Percentiles rank a stretch among this genome's conserved stretches.
Conservation (phyloP, 2,329 filamentous ascomycete species). For the Triangularia setosa region DNA sequence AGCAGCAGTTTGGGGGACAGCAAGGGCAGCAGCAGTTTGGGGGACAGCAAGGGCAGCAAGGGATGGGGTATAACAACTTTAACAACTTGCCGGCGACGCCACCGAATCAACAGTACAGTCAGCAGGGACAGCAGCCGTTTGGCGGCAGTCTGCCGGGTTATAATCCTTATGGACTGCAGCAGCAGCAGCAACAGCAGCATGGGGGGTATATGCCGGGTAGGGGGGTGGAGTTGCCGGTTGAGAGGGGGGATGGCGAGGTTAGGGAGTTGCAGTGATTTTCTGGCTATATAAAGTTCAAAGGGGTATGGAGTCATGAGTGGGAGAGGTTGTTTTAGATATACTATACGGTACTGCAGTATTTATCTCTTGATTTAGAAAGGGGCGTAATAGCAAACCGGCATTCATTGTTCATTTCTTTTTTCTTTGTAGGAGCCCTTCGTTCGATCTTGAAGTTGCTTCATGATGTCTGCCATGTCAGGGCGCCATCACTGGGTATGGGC, state of each 20-base stretch:
- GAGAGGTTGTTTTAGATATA: neutral
- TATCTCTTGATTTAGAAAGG: too few species aligned
- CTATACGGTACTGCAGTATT: too few species aligned
- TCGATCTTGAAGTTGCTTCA: too few species aligned
- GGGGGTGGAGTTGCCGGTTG: slow-evolving; percentile 31
- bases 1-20: neutral
- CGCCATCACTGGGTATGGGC: too few species aligned
- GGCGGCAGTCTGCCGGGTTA: neutral
- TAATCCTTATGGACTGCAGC: neutral
- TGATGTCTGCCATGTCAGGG: too few species aligned
- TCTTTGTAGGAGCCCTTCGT: too few species aligned
- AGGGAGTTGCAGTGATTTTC: slow-evolving; percentile 27
- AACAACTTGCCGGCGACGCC: slow-evolving; percentile 5
- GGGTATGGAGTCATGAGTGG: neutral
- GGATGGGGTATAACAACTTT: neutral
- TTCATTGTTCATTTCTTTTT: too few species aligned
- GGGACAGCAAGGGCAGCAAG: neutral
- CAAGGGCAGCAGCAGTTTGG: too few species aligned
- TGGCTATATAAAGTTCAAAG: neutral
- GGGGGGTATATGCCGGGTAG: neutral
- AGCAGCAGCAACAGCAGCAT: slow-evolving; percentile 1
- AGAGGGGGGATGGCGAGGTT: slow-evolving; percentile 31
- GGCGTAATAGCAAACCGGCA: too few species aligned
- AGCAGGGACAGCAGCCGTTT: slow-evolving; percentile 5
- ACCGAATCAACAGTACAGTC: neutral